These are phyloP conservation scores for Mrakia gelida DNA, from an alignment of 768 basidiomycete species.

Conservation along the genomic window DNA sequence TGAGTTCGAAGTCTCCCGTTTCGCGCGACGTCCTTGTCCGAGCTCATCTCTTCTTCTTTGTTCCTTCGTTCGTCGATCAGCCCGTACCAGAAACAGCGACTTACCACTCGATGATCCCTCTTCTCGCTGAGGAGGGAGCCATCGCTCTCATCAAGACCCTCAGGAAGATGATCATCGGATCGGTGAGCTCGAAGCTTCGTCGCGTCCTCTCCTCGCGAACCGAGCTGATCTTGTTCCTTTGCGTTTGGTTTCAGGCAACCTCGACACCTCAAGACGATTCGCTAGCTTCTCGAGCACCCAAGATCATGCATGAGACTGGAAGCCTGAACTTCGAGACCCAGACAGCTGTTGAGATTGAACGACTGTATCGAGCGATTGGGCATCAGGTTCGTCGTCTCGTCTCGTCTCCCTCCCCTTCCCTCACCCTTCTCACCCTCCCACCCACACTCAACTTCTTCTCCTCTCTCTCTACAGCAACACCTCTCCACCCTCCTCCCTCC, in stretches of 20 bases:
- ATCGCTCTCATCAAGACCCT: slow-evolving; percentile 1
- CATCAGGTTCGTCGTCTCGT: slow-evolving; percentile 57
- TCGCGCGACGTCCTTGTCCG: not conserved
- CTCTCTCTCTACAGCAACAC: not conserved
- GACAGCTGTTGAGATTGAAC: slow-evolving; percentile 56
- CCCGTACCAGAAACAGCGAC: slow-evolving; percentile 44
- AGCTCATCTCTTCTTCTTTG: not conserved
- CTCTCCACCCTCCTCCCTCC: slow-evolving; percentile 16
- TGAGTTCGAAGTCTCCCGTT: slow-evolving; percentile 44
- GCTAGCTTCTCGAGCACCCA: slow-evolving; percentile 54
- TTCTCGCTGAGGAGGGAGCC: slow-evolving; percentile 56
- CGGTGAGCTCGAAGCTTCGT: not conserved
- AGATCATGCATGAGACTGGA: slow-evolving; percentile 56
- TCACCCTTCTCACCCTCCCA: not conserved
- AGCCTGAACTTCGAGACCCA: slow-evolving; percentile 57
- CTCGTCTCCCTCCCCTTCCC: not conserved
- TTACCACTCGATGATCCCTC: slow-evolving; percentile 57
- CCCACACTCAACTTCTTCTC: too few relatives aligned
- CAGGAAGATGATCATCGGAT: not conserved
- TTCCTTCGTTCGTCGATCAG: slow-evolving; percentile 53
- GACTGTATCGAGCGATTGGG: slow-evolving; percentile 59
- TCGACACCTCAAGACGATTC: slow-evolving; percentile 52
- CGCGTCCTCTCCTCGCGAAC: not conserved
- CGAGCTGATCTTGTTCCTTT: too few relatives aligned
- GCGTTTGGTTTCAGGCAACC: slow-evolving; percentile 52